Evolutionary conservation across 305 asterid genomes (phyloP), one percentile per base, ranked within the genome.

Genomic region (Fraxinus ornus): DNA sequence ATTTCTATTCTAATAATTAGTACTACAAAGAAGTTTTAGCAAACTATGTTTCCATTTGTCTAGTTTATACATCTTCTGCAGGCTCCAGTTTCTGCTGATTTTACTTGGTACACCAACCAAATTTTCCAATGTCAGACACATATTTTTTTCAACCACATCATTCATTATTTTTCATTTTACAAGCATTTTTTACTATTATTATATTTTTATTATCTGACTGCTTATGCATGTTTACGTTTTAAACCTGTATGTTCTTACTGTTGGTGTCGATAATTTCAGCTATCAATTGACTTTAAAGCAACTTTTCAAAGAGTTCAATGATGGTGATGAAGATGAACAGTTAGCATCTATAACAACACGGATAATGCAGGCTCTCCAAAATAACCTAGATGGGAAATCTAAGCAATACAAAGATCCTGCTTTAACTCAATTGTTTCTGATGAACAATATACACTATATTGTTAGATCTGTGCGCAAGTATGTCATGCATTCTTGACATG

Each of bases 401-500:
- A 96, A 93, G 90, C 98, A 94, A 83, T 96, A 94, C 83, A 96
- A 91, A 86, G 99, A 96, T 89, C 94, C 95, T 35, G 92, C 99
- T 84, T 81, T 94, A 83, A 96, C 99, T 57, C 99, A 96, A 81
- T 84, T 96, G 47, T 94, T 96, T 89, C 86, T 95, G 78, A 95
- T 95, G 99, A 95, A 94, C 86, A 95, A 95, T 79, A 89, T 94
- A 70, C 99, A 95, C 88, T 95, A 95, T 85, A 93, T 95, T 36
- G 99, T 94, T 57, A 91, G 98, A 96, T 94, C 98, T 66, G 98
- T 96, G 30, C 97, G 98, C 87, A 94, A 94, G 99, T 95, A 86
- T 9, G 81, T 74, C 78, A 32, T 83, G 80, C 49, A 83, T 83
- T 70, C 76, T 32, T 71, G 39, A 39, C 44, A 32, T 17, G 13